A percentile compares a stretch with the other conserved stretches of the same genome.
Conservation (phyloP, 495 filamentous ascomycete species). For the Penicillium pulvis region DNA sequence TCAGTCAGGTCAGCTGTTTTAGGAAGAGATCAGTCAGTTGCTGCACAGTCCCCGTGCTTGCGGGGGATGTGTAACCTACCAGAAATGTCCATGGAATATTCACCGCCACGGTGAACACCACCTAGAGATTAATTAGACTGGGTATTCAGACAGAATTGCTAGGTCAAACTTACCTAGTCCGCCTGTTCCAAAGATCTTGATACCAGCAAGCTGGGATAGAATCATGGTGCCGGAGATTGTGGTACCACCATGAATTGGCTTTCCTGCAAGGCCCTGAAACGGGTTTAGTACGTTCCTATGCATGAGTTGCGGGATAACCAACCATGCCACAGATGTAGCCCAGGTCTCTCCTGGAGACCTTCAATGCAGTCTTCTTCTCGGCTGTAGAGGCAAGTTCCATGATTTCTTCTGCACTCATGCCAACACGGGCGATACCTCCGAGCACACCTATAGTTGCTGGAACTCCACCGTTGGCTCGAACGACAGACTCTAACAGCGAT, state of each 20-base stretch:
- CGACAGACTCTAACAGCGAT: slow-evolving; percentile 67
- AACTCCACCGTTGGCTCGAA: slow-evolving; percentile 78
- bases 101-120: slow-evolving; percentile 89
- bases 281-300: slow-evolving; percentile 8
- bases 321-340: slow-evolving; percentile 80
- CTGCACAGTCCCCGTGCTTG: background rate
- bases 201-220: slow-evolving; percentile 82
- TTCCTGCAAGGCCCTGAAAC: slow-evolving; percentile 60
- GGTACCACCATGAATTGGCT: slow-evolving; percentile 79
- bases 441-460: slow-evolving; percentile 92
- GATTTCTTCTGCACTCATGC: slow-evolving; percentile 69
- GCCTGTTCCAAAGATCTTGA: slow-evolving; percentile 90
- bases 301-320: slow-evolving; percentile 24
- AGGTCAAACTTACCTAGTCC: slow-evolving; percentile 41
- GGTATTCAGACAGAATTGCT: background rate
- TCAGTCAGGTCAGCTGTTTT: slow-evolving; percentile 82
- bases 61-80: slow-evolving; percentile 27
- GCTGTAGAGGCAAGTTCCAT: slow-evolving; percentile 67
- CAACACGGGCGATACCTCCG: slow-evolving; percentile 78
- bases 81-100: slow-evolving; percentile 87
- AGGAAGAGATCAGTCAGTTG: slow-evolving; percentile 3
- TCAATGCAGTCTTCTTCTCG: slow-evolving; percentile 63
- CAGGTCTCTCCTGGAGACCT: slow-evolving; percentile 85
- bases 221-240: slow-evolving; percentile 93
- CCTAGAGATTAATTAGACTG: slow-evolving; percentile 52